phyloP scores from a whole-genome alignment of 1,284 basidiomycete species.

The Cutaneotrichosporon dermatis region DNA sequence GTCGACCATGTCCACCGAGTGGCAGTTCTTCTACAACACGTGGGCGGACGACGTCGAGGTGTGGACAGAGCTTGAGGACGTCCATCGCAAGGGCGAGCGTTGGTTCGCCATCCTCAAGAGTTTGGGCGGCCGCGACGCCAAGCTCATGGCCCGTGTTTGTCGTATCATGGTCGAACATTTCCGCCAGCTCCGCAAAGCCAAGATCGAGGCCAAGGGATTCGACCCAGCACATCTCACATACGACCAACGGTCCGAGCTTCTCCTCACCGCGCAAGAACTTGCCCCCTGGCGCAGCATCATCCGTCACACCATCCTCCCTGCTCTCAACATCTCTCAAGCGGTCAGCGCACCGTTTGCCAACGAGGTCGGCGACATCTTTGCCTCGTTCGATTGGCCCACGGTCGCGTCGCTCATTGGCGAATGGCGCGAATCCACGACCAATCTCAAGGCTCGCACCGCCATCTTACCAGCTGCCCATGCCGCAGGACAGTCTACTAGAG shows the following conservation, averaged over 20 bases:
- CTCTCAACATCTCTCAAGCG: conserved; percentile 75
- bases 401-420: conserved; percentile 93
- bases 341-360: conserved; percentile 74
- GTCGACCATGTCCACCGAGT: conserved; percentile 63
- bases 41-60: conserved; percentile 71
- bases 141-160: conserved; percentile 61
- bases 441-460: conserved; percentile 28
- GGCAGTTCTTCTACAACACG: conserved; percentile 82
- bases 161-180: conserved; percentile 57
- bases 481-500: conserved; percentile 48
- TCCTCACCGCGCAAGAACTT: conserved; percentile 38
- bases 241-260: conserved; percentile 19
- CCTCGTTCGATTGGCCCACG: conserved; percentile 67
- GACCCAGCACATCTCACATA: neutral
- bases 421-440: conserved; percentile 71
- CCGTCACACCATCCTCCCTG: conserved; percentile 77
- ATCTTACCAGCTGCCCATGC: conserved; percentile 38
- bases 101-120: conserved; percentile 71
- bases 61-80: conserved; percentile 62
- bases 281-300: conserved; percentile 71
- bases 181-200: conserved; percentile 23
- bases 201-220: conserved; percentile 11
- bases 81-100: conserved; percentile 57
- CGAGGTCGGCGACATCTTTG: conserved; percentile 81
- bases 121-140: conserved; percentile 66